Evolutionary conservation across 2,329 filamentous ascomycete genomes (phyloP), one percentile per base, ranked within the genome.

Genomic region (Phialemoniopsis sp.): DNA sequence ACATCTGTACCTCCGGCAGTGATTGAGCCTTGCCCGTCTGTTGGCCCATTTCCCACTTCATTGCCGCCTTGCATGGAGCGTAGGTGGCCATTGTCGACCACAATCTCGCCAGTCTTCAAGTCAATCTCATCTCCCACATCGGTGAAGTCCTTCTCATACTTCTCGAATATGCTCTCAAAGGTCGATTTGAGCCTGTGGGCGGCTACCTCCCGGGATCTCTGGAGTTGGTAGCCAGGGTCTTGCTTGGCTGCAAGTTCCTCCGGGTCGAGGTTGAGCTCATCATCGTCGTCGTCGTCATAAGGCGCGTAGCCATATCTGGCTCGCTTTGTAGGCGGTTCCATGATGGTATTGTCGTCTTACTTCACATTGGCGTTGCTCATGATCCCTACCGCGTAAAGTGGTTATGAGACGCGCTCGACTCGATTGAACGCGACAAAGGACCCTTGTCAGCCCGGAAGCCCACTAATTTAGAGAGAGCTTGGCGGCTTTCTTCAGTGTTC

Each of bases 31-130:
- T 52, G 47, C 14, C 49, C 37, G 21, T 52, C 48, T 16, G 34
- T 43, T 16, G 47, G 52, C 3, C 64, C 56, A 1, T 63, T 57
- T 3, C 58, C 59, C 4, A 62, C 55, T 4, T 59, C 56, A 15
- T 61, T 58, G 13, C 54, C 43, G 8, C 37, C 39, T 43, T 3
- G 49, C 52, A 64, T 77, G 68, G 47, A 74, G 37, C 76, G 59
- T 38, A 96, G 59, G 64, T 97, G 93, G 0, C 93, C 91, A 68
- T 95, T 93, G 60, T 97, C 77, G 40, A 96, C 82, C n/a, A 95
- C 73, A 34, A 97, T 81, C 42, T 87, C 72, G 39, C 88, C 89
- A 0, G 87, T 91, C 36, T 72, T 70, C 41, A 95, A 70, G 59
- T 97, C 88, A 52, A 97, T 89, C 64, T 95, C 89, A 60, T 97